phyloP scores from a whole-genome alignment of 495 filamentous ascomycete species.

The Terfezia boudieri region DNA sequence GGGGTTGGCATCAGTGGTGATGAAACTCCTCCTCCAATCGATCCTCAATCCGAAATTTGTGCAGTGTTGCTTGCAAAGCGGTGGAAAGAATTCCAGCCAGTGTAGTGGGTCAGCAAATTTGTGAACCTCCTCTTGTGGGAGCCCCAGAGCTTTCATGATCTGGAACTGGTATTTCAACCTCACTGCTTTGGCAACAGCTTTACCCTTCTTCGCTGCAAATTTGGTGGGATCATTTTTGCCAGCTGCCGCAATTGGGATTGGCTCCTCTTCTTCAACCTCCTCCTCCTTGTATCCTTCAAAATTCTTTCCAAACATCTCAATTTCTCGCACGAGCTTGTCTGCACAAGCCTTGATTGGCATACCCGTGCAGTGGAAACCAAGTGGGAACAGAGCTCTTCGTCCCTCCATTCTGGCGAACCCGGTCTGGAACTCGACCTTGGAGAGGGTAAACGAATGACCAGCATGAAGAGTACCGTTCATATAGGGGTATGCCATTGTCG shows the following conservation, averaged over 20 bases:
- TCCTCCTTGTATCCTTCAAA: constrained; percentile 56
- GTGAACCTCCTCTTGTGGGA: constrained; percentile 71
- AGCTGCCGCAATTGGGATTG: constrained; percentile 18
- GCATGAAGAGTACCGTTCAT: constrained; percentile 92
- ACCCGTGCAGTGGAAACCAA: constrained; percentile 89
- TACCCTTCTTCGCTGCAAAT: constrained; percentile 84
- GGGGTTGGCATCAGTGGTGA: constrained; percentile 91
- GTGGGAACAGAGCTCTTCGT: constrained; percentile 62
- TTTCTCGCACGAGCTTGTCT: constrained; percentile 77
- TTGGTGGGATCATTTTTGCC: constrained; percentile 55
- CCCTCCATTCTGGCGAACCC: constrained; percentile 78
- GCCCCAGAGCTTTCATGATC: constrained; percentile 68
- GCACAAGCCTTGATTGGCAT: constrained; percentile 97
- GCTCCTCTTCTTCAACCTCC: constrained; percentile 21
- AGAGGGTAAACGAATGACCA: constrained; percentile 73
- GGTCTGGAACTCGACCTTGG: constrained; percentile 74
- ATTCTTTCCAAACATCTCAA: constrained; percentile 67
- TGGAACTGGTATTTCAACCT: constrained; percentile 76
- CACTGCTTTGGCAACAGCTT: constrained; percentile 72
- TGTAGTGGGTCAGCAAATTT: constrained; percentile 68
- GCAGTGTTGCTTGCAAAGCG: constrained; percentile 56
- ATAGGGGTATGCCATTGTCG: constrained; percentile 84
- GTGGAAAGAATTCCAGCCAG: constrained; percentile 79
- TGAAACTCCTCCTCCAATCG: constrained; percentile 78
- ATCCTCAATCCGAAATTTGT: constrained; percentile 66